Evolutionary conservation across 768 basidiomycete genomes (phyloP), one percentile per base, ranked within the genome.

Genomic region (Pleurotus eryngii): DNA sequence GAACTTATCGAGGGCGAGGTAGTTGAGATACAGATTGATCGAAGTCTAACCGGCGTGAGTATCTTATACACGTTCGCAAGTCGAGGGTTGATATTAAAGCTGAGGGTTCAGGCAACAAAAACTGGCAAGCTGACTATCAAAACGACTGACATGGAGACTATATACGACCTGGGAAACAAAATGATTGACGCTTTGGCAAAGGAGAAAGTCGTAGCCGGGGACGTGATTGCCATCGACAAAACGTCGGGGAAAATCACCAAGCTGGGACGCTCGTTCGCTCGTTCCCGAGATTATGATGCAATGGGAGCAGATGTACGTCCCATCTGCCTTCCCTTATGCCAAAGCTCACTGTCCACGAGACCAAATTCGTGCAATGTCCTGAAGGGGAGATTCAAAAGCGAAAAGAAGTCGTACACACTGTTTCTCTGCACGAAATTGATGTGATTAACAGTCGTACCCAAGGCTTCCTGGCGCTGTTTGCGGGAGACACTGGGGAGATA

Each of bases 91-190:
- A 11, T 9, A 35, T 35, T 35, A 9, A 35, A 9, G 30, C 30
- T 35, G 30, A 42, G 27, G 14, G n/a, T 42, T 38, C 64, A 97
- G 95, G 93, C 95, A 0, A 97, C 95, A 3, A 98, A 98, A 75
- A 98, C 97, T 1, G 97, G 96, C 2, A 95, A 97, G 70, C 72
- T 98, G 59, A 98, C 97, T 0, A 90, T 99, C 65, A 98, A 98
- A 74, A 96, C 94, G 12, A 97, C 95, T 2, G 96, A 98, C 70
- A 98, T 99, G 97, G 97, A 98, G 76, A 98, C 97, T 4, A 89
- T 99, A 30, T 99, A 99, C 69, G 97, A 99, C 73, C 81, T 98
- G 27, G 97, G 97, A 9, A 92, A 88, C 49, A 99, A 98, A 81
- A 98, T 99, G 97, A 98, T 99, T 49, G 97, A 99, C 63, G 88